Percentiles rank a stretch among this genome's conserved stretches.
Evolutionary conservation across 2,329 filamentous ascomycete species (phyloP).

Genomic region (Exophiala sideris): DNA sequence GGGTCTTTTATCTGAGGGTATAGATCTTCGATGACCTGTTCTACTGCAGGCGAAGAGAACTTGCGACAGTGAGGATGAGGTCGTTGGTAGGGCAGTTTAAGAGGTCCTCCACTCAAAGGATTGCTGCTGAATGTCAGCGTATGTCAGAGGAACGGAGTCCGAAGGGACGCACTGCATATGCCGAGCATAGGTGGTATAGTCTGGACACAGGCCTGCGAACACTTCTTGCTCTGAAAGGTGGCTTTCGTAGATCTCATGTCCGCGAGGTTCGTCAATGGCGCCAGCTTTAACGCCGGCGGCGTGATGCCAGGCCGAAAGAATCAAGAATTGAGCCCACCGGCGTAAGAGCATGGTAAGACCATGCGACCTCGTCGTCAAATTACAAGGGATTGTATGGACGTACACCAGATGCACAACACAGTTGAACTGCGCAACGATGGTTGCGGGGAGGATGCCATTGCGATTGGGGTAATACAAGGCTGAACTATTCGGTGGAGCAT

Average conservation of each 20-base stretch:
- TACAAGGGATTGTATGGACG: too few species aligned
- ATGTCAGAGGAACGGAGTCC: too few species aligned
- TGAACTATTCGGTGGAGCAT: too few species aligned
- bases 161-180: slow-evolving; percentile 26
- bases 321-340: too few species aligned
- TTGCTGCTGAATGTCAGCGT: too few species aligned
- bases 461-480: too few species aligned
- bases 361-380: too few species aligned
- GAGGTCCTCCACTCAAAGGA: slow-evolving; percentile 74
- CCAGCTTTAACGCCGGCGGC: neutral
- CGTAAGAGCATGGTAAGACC: too few species aligned
- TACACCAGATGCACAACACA: too few species aligned
- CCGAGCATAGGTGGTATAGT: slow-evolving; percentile 31
- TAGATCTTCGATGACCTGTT: slow-evolving; percentile 80
- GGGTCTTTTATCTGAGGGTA: slow-evolving; percentile 75
- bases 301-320: neutral
- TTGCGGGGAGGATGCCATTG: too few species aligned
- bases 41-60: slow-evolving; percentile 81
- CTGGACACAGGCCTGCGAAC: slow-evolving; percentile 29
- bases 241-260: slow-evolving; percentile 15
- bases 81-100: slow-evolving; percentile 80
- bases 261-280: slow-evolving; percentile 4
- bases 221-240: slow-evolving; percentile 13
- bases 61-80: slow-evolving; percentile 79
- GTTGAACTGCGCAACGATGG: too few species aligned